phyloP scores from a whole-genome alignment of 352 stramenopile species.

The Globisporangium solare region DNA sequence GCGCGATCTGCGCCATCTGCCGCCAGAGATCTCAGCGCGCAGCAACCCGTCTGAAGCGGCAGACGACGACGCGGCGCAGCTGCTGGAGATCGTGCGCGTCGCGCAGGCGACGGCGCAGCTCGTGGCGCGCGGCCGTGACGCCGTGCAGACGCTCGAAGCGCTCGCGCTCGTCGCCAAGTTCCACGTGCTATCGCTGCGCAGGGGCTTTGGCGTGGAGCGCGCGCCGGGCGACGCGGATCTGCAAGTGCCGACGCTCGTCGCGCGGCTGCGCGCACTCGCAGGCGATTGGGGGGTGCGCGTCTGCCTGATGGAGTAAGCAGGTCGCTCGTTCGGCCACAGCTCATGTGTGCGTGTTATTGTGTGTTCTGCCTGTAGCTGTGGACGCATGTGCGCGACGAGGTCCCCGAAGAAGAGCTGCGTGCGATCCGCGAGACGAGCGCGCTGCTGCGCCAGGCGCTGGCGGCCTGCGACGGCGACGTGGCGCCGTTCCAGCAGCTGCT shows the following conservation, averaged over 20 bases:
- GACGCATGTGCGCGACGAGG: neutral
- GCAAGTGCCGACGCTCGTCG: slow-evolving; percentile 5
- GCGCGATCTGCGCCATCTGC: slow-evolving; percentile 2
- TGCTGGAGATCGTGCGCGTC: slow-evolving; percentile 10
- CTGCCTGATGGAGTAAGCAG: no score
- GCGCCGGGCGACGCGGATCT: neutral
- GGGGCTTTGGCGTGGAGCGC: slow-evolving; percentile 20
- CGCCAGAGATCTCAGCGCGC: no score
- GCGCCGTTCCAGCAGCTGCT: slow-evolving; percentile 54
- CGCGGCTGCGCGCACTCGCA: slow-evolving; percentile 3
- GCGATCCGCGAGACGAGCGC: slow-evolving; percentile 26
- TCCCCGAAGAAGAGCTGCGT: neutral
- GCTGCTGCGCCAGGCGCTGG: slow-evolving; percentile 36
- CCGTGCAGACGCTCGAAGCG: slow-evolving; percentile 23
- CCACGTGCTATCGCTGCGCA: slow-evolving; percentile 25
- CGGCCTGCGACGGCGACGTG: slow-evolving; percentile 23
- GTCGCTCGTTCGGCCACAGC: no score
- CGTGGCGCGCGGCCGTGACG: slow-evolving; percentile 1
- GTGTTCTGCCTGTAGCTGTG: neutral
- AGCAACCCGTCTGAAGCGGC: neutral
- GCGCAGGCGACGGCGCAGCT: slow-evolving; percentile 8
- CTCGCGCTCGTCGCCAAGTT: slow-evolving; percentile 36
- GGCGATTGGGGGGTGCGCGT: slow-evolving; percentile 10
- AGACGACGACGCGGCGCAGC: neutral
- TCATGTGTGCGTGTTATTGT: neutral